Percentiles rank a stretch among this genome's conserved stretches.
Conservation (phyloP, 2,329 filamentous ascomycete species). For the Verticillium klebahnii region DNA sequence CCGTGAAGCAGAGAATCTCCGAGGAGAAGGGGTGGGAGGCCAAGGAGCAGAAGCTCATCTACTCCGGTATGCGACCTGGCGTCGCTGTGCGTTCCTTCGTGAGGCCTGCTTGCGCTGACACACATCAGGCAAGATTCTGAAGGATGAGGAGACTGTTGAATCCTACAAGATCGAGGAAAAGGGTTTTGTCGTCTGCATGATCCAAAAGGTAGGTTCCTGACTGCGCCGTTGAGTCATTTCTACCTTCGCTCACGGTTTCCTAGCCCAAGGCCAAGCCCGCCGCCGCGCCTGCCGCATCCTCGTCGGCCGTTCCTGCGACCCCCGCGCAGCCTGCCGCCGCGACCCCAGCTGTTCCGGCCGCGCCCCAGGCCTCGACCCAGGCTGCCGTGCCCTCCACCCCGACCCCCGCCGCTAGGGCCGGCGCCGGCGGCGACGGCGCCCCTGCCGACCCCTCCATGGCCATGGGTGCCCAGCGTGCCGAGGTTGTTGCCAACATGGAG, state of each 20-base stretch:
- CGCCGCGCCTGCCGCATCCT: conserved; percentile 46
- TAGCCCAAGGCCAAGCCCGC: conserved; percentile 62
- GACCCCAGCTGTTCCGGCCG: conserved; percentile 44
- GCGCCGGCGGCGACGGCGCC: conserved; percentile 40
- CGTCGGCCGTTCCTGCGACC: conserved; percentile 58
- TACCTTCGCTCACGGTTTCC: background rate
- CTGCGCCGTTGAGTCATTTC: too few relatives aligned
- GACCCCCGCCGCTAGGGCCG: conserved; percentile 46
- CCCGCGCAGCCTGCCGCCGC: conserved; percentile 51
- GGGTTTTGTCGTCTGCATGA: conserved; percentile 98
- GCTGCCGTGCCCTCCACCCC: conserved; percentile 49
- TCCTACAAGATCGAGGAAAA: conserved; percentile 99
- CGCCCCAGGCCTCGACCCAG: conserved; percentile 39
- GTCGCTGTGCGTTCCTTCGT: conserved; percentile 15
- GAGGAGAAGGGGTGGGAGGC: conserved; percentile 93
- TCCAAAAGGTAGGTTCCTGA: conserved; percentile 74
- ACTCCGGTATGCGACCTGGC: conserved; percentile 66
- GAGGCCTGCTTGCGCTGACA: conserved; percentile 5
- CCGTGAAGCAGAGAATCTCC: conserved; percentile 89
- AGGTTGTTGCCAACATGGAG: conserved; percentile 88
- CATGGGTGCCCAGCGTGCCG: conserved; percentile 76
- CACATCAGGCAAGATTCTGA: conserved; percentile 83
- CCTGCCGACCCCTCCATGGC: conserved; percentile 70
- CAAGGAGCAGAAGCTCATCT: conserved; percentile 91
- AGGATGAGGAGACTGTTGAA: conserved; percentile 94